Evolutionary conservation across 768 basidiomycete species (phyloP), one percentile per base, ranked within the genome.

Genomic region (Lactarius akahatsu): DNA sequence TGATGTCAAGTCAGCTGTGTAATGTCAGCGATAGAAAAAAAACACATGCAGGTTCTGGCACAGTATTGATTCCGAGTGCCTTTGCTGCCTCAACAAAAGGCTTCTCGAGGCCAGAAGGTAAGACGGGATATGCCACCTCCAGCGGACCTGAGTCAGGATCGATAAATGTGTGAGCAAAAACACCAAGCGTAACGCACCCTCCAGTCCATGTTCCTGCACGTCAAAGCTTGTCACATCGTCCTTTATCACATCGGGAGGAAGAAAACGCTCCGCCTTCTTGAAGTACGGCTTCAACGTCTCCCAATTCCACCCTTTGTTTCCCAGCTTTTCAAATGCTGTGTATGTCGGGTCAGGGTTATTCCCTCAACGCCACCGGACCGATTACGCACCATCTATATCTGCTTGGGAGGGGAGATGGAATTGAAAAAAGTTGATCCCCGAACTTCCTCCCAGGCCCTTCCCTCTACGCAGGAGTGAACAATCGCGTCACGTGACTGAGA

Each of bases 301-400:
- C 72, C 72, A 73, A 28, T 71, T 71, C 72, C 72, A 73, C 10
- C 72, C 72, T 23, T 67, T 64, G 52, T 73, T 73, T 15, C 72
- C 72, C 7, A 73, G 63, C 38, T 61, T 62, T 45, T 73, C 72
- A 20, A 68, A 70, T 11, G 68, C 68, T 69, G 20, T 8, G 43
- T n/a, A 13, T 15, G 3, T 56, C 34, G 3, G 28, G 56, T 65
- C 20, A 57, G 28, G 10, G 28, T 2, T 36, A 36, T 20, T 20
- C 36, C n/a, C 40, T 32, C 5, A 10, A 7, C 1, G 16, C 8
- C n/a, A 23, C 20, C 20, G 38, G 30, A 38, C 16, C 3, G 32
- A 45, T 43, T 62, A n/a, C 66, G 7, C 28, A 69, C 69, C 71
- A 40, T 72, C 62, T 47, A 72, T 65, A 30, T 71, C 68, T 6